Percentiles rank a stretch among this genome's conserved stretches.
phyloP scores from a whole-genome alignment of 371 early-diverging fungal genomes.

The Encephalitozoon intestinalis region DNA sequence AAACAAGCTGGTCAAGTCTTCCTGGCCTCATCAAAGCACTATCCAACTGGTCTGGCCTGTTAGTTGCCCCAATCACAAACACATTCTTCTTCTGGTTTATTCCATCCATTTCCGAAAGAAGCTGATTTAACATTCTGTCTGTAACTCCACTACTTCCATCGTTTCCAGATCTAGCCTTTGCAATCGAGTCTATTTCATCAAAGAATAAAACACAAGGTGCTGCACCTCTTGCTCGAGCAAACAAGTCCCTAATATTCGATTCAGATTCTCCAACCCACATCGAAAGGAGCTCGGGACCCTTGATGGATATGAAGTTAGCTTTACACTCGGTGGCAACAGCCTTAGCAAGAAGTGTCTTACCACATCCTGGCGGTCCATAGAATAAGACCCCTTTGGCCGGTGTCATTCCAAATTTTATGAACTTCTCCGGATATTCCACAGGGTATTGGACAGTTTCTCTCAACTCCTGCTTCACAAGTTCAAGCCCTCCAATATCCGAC shows the following conservation, averaged over 20 bases:
- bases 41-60: conserved; percentile 79
- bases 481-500: conserved; percentile 97
- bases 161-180: conserved; percentile 79
- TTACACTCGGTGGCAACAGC: conserved; percentile 99
- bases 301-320: conserved; percentile 98
- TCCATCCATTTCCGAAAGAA: conserved; percentile 99
- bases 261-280: conserved; percentile 99
- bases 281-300: conserved; percentile 95
- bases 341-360: conserved; percentile 98
- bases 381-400: conserved; percentile 98
- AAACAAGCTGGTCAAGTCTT: conserved; percentile 73
- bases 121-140: conserved; percentile 95
- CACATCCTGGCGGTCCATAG: conserved; percentile 99
- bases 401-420: conserved; percentile 97
- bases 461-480: conserved; percentile 91
- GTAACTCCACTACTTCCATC: conserved; percentile 77
- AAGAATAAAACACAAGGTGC: conserved; percentile 99
- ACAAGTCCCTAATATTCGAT: conserved; percentile 96
- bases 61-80: conserved; percentile 84
- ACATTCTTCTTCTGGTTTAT: conserved; percentile 97
- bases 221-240: conserved; percentile 96
- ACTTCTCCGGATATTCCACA: conserved; percentile 97
- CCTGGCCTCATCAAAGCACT: conserved; percentile 93
- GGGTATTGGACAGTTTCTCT: conserved; percentile 99
- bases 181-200: conserved; percentile 98